Evolutionary conservation across 2,329 filamentous ascomycete genomes (phyloP).

Genomic region (Metarhizium album): DNA sequence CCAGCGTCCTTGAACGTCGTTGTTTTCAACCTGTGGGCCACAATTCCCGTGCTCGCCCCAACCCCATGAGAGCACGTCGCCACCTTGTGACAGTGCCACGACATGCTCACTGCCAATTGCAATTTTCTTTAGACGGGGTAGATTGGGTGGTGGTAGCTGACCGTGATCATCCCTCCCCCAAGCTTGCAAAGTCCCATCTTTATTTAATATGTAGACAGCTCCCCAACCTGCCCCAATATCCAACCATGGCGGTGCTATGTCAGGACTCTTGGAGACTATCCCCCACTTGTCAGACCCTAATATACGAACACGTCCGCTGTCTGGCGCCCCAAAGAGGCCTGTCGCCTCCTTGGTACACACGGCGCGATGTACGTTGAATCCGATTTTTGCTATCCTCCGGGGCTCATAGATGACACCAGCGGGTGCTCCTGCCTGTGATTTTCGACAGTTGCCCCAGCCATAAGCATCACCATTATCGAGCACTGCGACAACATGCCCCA

Average conservation of each 20-base stretch:
- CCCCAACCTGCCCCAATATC: conserved; percentile 75
- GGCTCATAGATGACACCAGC: conserved; percentile 46
- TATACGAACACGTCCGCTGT: conserved; percentile 49
- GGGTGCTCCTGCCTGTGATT: conserved; percentile 66
- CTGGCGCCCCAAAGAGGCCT: conserved; percentile 49
- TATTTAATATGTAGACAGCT: conserved; percentile 58
- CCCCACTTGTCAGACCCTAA: conserved; percentile 69
- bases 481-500: conserved; percentile 68
- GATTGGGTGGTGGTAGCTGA: conserved; percentile 55
- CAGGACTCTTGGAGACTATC: conserved; percentile 47
- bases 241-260: conserved; percentile 45
- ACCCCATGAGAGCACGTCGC: conserved; percentile 73
- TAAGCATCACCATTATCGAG: conserved; percentile 67
- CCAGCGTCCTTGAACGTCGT: conserved; percentile 58
- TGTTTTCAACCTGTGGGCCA: conserved; percentile 53
- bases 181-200: conserved; percentile 48
- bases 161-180: conserved; percentile 86
- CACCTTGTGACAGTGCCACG: conserved; percentile 55
- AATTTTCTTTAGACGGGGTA: conserved; percentile 52
- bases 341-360: conserved; percentile 83
- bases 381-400: conserved; percentile 43
- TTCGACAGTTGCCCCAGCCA: conserved; percentile 81
- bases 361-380: conserved; percentile 54
- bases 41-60: conserved; percentile 99
- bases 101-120: conserved; percentile 84